phyloP scores from a whole-genome alignment of 1,284 basidiomycete genomes.

The Clitocybe nebularis region DNA sequence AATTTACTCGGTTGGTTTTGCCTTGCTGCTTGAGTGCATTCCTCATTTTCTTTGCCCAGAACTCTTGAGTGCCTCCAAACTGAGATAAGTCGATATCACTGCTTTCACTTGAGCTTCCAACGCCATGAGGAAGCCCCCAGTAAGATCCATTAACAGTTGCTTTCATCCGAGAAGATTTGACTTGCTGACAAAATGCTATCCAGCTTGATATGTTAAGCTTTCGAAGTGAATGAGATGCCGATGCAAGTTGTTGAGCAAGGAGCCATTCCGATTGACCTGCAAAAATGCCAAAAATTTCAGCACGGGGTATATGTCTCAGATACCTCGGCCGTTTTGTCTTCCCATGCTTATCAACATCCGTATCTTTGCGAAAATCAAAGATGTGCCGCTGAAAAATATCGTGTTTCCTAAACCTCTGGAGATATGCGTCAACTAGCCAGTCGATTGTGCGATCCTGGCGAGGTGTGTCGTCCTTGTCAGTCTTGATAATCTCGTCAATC shows the following conservation, averaged over 20 bases:
- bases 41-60: slow-evolving; percentile 26
- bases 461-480: slow-evolving; percentile 26
- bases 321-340: slow-evolving; percentile 25
- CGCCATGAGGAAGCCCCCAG: slow-evolving; percentile 27
- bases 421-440: slow-evolving; percentile 41
- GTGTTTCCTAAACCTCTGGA: slow-evolving; percentile 26
- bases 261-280: slow-evolving; percentile 52
- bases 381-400: slow-evolving; percentile 32
- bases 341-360: slow-evolving; percentile 29
- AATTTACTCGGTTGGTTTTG: slow-evolving; percentile 1
- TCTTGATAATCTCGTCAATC: slow-evolving; percentile 31
- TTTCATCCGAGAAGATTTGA: slow-evolving; percentile 25
- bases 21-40: slow-evolving; percentile 12
- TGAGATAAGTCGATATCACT: slow-evolving; percentile 20
- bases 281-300: slow-evolving; percentile 41
- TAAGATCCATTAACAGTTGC: slow-evolving; percentile 17
- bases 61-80: slow-evolving; percentile 23
- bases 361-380: slow-evolving; percentile 26
- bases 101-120: slow-evolving; percentile 9
- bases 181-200: slow-evolving; percentile 37
- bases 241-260: slow-evolving; percentile 36
- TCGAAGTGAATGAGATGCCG: slow-evolving; percentile 19
- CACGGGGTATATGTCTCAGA: slow-evolving; percentile 38
- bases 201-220: slow-evolving; percentile 40
- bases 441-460: slow-evolving; percentile 38